These are phyloP conservation scores for Neopestalotiopsis sp. DNA, from an alignment of 2,329 filamentous ascomycete species.

Conservation along the genomic window DNA sequence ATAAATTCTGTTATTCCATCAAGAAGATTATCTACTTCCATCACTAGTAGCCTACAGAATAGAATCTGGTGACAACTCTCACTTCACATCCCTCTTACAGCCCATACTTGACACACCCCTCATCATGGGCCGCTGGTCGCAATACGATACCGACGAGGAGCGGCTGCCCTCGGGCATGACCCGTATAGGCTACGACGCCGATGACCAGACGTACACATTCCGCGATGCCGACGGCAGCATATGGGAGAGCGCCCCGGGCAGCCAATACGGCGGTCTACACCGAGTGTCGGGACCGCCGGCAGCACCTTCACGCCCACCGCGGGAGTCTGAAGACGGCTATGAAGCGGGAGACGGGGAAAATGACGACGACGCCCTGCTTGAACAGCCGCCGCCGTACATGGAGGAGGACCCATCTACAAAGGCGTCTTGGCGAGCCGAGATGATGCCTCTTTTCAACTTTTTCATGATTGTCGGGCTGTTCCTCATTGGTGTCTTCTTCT, in stretches of 20 bases:
- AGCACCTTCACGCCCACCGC: constrained; percentile 23
- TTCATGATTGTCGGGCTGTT: constrained; percentile 58
- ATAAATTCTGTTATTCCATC: not conserved
- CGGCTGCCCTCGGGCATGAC: constrained; percentile 55
- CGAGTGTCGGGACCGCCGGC: constrained; percentile 28
- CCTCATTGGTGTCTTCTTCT: constrained; percentile 56
- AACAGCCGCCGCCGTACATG: constrained; percentile 25
- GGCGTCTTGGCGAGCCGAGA: constrained; percentile 56
- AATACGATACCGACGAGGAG: constrained; percentile 46
- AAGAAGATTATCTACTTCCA: not conserved
- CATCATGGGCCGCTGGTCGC: constrained; percentile 40
- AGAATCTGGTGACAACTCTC: not conserved
- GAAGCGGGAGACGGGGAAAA: constrained; percentile 20
- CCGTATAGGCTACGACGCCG: constrained; percentile 57
- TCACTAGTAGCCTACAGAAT: not conserved
- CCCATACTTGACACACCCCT: not conserved
- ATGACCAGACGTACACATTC: constrained; percentile 53
- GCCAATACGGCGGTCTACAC: constrained; percentile 49
- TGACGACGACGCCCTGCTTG: constrained; percentile 25
- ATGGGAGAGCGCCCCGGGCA: constrained; percentile 53
- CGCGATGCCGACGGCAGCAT: constrained; percentile 46
- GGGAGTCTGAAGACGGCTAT: constrained; percentile 18
- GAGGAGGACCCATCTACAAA: constrained; percentile 19
- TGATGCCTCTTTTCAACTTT: constrained; percentile 64
- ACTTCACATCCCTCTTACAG: not conserved